These are phyloP conservation scores for Helenozyma baotianmanensis DNA, from an alignment of 805 yeast genomes.

Conservation along the genomic window DNA sequence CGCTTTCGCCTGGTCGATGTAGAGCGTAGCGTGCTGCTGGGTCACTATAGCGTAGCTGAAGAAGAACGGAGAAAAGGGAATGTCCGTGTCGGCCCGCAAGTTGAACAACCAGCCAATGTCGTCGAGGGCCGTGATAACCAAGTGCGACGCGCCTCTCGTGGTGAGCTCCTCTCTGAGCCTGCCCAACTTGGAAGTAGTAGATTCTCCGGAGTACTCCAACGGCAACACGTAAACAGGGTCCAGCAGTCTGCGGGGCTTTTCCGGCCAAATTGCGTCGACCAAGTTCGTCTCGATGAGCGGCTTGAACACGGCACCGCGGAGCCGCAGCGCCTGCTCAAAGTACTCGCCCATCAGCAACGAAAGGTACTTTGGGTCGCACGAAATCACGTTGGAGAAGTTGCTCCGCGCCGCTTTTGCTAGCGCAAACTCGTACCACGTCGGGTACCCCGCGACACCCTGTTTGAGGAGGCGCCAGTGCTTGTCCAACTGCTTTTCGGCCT, in stretches of 20 bases:
- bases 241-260: conserved; percentile 27
- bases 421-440: conserved; percentile 77
- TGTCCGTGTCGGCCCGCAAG: conserved; percentile 70
- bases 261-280: conserved; percentile 37
- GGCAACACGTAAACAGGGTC: conserved; percentile 30
- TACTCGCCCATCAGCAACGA: conserved; percentile 43
- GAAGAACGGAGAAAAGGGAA: conserved; percentile 83
- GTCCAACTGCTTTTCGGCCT: conserved; percentile 82
- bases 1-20: conserved; percentile 47
- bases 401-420: conserved; percentile 52
- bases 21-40: conserved; percentile 40
- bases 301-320: conserved; percentile 22
- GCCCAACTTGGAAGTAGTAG: conserved; percentile 25
- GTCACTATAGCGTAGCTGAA: conserved; percentile 54
- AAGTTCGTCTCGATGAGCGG: conserved; percentile 30
- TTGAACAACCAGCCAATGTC: conserved; percentile 91
- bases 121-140: conserved; percentile 71
- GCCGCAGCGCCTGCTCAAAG: conserved; percentile 26
- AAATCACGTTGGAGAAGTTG: conserved; percentile 50
- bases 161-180: conserved; percentile 28
- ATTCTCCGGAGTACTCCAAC: conserved; percentile 31
- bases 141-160: conserved; percentile 20
- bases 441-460: conserved; percentile 68
- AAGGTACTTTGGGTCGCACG: conserved; percentile 79
- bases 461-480: conserved; percentile 73